Base-by-base conservation (phyloP, 305 asterid genomes). In the Rubia tinctorum region DNA sequence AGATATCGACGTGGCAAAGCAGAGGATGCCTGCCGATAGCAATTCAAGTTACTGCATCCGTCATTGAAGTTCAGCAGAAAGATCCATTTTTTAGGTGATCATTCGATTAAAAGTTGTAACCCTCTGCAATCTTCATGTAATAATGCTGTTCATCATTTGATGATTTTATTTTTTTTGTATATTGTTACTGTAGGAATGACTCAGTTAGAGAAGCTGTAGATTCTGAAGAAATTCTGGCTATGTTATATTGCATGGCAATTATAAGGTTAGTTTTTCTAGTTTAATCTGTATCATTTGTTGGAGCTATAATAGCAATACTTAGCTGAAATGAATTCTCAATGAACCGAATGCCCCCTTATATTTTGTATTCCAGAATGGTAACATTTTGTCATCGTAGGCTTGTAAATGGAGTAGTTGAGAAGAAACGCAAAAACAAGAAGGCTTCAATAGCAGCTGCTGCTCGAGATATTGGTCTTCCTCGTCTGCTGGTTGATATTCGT, bases 401-500 rank as follows among this genome's bases (percentile, higher is more conserved):
- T 77, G 98, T 95, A 68, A 95, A 95, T 80, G 88, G 90, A 23
- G 89, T 90, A 77, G 79, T 95, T 75, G 99, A 95, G 85, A 90
- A 84, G 86, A 90, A 87, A 56, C 87, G 99, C 44, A 89, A 87
- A 79, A 90, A 88, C 82, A 81, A 83, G 53, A 87, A 85, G 75
- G 73, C 81, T 70, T 95, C 99, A 55, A 92, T 92, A 18, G 96
- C 92, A 66, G 92, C 86, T 77, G 98, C 98, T 25, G 99, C 99
- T 68, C 85, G 83, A 77, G 92, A 81, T 74, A 80, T 87, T 73
- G 95, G 90, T 75, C 82, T 95, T 81, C 99, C 97, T 59, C 86
- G 99, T 72, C 87, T 90, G 96, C 85, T 95, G 70, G 88, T 95
- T 67, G 99, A 95, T 82, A 86, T 95, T 79, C 98, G 99, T 64